Evolutionary conservation across 2,329 filamentous ascomycete genomes (phyloP).

Genomic region (Orbilia brochopaga): DNA sequence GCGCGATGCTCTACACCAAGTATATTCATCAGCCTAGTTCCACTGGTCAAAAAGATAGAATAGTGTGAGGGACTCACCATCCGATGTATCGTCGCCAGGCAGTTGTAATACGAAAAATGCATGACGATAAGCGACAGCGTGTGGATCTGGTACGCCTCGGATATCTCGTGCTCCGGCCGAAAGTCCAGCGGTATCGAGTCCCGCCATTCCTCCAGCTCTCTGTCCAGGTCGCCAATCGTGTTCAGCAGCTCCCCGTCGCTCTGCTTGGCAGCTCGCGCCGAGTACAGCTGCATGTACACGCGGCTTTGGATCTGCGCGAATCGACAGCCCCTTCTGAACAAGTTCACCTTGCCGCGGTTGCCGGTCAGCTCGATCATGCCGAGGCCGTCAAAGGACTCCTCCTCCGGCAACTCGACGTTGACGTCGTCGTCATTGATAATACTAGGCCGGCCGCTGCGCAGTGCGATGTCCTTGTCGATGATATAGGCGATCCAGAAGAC

Average conservation of each 20-base stretch:
- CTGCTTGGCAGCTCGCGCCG: conserved; percentile 87
- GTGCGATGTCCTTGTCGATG: conserved; percentile 74
- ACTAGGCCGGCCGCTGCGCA: conserved; percentile 74
- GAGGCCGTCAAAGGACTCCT: conserved; percentile 87
- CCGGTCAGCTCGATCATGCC: conserved; percentile 91
- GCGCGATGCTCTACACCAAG: conserved; percentile 72
- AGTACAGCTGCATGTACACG: conserved; percentile 92
- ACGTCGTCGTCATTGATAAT: conserved; percentile 81
- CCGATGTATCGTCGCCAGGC: conserved; percentile 93
- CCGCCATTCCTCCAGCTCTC: conserved; percentile 92
- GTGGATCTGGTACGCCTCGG: conserved; percentile 64
- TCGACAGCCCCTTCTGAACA: conserved; percentile 91
- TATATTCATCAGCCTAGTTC: conserved; percentile 10
- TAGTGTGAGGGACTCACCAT: conserved; percentile 64
- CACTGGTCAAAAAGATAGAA: conserved; percentile 7
- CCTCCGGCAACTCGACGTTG: conserved; percentile 93
- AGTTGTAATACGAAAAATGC: conserved; percentile 98
- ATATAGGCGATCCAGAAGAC: conserved; percentile 80
- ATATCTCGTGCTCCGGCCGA: conserved; percentile 92
- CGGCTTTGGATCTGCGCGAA: conserved; percentile 90
- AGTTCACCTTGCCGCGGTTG: conserved; percentile 88
- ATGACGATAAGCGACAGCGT: conserved; percentile 92
- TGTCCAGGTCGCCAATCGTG: conserved; percentile 92
- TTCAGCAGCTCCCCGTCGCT: conserved; percentile 91
- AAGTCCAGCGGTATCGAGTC: conserved; percentile 94